A percentile compares a stretch with the other conserved stretches of the same genome.
Conservation (phyloP, 2,329 filamentous ascomycete species). For the Sphaerostilbella broomeana region DNA sequence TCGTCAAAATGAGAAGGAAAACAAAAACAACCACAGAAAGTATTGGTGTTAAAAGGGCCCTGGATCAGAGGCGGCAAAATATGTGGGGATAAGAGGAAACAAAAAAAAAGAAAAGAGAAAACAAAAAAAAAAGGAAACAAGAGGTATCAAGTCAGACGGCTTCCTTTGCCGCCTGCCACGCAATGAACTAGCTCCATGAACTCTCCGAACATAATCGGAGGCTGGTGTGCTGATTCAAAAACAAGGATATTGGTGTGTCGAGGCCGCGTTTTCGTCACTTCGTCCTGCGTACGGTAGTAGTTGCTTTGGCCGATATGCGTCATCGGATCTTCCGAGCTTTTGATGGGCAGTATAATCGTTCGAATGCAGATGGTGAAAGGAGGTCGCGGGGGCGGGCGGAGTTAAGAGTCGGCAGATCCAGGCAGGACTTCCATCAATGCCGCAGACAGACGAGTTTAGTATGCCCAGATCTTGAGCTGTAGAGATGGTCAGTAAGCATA, state of each 20-base stretch:
- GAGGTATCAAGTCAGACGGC: conserved; percentile 32
- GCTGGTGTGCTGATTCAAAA: conserved; percentile 18
- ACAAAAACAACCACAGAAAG: conserved; percentile 20
- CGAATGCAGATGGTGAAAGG: conserved; percentile 24
- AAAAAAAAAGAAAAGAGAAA: conserved; percentile 17
- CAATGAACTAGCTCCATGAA: conserved; percentile 18
- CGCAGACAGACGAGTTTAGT: conserved; percentile 41
- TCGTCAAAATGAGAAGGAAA: too few relatives aligned
- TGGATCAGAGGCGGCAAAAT: conserved; percentile 19
- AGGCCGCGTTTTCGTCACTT: conserved; percentile 33
- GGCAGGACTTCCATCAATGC: conserved; percentile 21
- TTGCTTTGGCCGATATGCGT: conserved; percentile 28
- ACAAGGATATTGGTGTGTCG: conserved; percentile 23
- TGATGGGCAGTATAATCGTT: conserved; percentile 26
- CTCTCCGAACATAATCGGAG: conserved; percentile 19
- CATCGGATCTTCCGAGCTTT: conserved; percentile 24
- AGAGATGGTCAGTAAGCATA: conserved; percentile 10
- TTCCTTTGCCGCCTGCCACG: conserved; percentile 21
- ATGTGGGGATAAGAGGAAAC: too few relatives aligned
- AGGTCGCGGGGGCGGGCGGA: conserved; percentile 19
- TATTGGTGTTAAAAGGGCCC: conserved; percentile 30
- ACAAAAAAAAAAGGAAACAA: conserved; percentile 17
- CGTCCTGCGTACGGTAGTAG: conserved; percentile 33
- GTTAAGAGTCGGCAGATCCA: conserved; percentile 26
- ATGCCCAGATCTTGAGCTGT: conserved; percentile 84